Conservation (phyloP, 345 rosid genomes). For the Gossypium anomalum region DNA sequence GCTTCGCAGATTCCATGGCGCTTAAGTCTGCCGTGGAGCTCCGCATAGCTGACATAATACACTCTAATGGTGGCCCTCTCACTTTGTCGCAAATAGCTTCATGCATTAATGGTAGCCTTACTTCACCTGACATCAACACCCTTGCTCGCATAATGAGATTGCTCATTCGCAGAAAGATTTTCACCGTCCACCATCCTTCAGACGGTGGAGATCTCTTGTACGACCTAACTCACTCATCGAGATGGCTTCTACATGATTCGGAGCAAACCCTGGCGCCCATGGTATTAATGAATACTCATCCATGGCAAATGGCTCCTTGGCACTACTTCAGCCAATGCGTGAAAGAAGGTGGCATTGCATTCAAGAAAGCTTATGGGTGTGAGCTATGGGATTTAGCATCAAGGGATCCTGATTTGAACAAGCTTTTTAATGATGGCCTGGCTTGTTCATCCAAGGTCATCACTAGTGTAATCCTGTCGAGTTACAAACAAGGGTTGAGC, state of each 20-base stretch:
- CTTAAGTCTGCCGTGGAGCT: slow-evolving; percentile 35
- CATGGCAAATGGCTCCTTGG: slow-evolving; percentile 19
- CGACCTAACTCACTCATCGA: slow-evolving; percentile 16
- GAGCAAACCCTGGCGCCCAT: slow-evolving; percentile 26
- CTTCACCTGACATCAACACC: slow-evolving; percentile 9
- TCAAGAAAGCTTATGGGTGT: slow-evolving; percentile 29
- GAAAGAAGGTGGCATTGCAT: slow-evolving; percentile 34
- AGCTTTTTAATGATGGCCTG: slow-evolving; percentile 26
- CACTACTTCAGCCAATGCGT: slow-evolving; percentile 24
- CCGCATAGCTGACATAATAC: slow-evolving; percentile 33
- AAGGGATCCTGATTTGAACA: slow-evolving; percentile 15
- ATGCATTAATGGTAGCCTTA: slow-evolving; percentile 3
- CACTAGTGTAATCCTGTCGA: slow-evolving; percentile 4
- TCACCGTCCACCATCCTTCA: slow-evolving; percentile 15
- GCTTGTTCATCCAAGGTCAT: slow-evolving; percentile 21
- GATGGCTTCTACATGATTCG: slow-evolving; percentile 30
- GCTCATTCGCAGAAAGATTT: slow-evolving; percentile 21
- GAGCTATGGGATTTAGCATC: slow-evolving; percentile 27
- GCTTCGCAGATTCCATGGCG: slow-evolving; percentile 35
- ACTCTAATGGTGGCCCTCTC: slow-evolving; percentile 14
- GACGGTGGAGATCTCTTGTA: slow-evolving; percentile 27
- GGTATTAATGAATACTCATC: slow-evolving; percentile 26
- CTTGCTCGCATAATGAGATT: slow-evolving; percentile 35
- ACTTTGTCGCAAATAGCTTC: slow-evolving; percentile 29
- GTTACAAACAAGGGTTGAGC: background rate